Evolutionary conservation across 2,329 filamentous ascomycete species (phyloP).

Genomic region (Beauveria brongniartii): DNA sequence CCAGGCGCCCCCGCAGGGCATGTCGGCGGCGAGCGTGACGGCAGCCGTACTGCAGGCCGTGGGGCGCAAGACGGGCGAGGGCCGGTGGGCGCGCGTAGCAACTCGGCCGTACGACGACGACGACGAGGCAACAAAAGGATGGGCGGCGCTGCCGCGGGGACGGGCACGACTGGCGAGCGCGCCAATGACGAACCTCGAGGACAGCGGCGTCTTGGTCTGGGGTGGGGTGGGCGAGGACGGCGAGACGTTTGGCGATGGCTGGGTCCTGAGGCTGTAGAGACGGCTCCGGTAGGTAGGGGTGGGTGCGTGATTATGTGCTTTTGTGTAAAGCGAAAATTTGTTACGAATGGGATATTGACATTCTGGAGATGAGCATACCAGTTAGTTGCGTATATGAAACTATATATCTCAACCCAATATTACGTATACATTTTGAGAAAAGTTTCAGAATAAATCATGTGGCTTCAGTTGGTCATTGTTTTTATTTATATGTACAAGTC

Average conservation of each 20-base stretch:
- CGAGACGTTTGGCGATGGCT: slow-evolving; percentile 50
- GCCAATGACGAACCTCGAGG: slow-evolving; percentile 49
- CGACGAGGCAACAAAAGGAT: slow-evolving; percentile 35
- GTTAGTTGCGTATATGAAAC: too few species aligned
- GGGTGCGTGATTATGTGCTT: too few species aligned
- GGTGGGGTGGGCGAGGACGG: slow-evolving; percentile 49
- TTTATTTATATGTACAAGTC: slow-evolving; percentile 17
- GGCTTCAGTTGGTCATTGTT: slow-evolving; percentile 5
- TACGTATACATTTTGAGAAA: too few species aligned
- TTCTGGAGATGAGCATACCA: too few species aligned
- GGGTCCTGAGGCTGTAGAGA: slow-evolving; percentile 46
- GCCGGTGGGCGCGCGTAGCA: slow-evolving; percentile 47
- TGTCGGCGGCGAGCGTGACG: slow-evolving; percentile 47
- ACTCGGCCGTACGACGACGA: slow-evolving; percentile 44
- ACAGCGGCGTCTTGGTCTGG: slow-evolving; percentile 51
- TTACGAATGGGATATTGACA: too few species aligned
- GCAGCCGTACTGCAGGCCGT: slow-evolving; percentile 47
- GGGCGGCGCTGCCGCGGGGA: slow-evolving; percentile 37
- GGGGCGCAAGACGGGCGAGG: slow-evolving; percentile 47
- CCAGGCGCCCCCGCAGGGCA: slow-evolving; percentile 47
- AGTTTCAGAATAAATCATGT: too few species aligned
- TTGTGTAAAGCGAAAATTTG: too few species aligned
- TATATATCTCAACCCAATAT: too few species aligned
- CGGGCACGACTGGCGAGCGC: slow-evolving; percentile 52
- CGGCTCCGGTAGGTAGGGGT: background rate